These are phyloP conservation scores for Verbascum thapsus DNA, from an alignment of 257 asterid species.

Conservation along the genomic window DNA sequence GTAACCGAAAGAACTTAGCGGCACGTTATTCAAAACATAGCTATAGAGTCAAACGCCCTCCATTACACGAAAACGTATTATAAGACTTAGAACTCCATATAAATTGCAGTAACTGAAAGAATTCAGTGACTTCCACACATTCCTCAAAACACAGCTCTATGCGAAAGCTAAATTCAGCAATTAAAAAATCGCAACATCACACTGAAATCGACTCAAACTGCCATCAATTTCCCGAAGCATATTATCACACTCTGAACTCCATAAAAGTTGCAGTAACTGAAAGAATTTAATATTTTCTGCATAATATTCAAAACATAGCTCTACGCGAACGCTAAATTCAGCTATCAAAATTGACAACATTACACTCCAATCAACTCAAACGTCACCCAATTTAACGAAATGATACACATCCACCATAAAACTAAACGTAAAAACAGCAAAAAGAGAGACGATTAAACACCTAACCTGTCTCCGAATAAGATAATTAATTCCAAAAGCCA, in stretches of 20 bases:
- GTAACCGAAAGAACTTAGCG: neutral
- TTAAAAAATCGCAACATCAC: neutral
- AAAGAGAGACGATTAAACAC: neutral
- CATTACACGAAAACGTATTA: slow-evolving; percentile 1
- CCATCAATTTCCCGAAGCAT: no score
- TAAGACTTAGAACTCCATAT: slow-evolving; percentile 1
- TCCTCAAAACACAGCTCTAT: slow-evolving; percentile 2
- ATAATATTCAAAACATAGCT: slow-evolving; percentile 8
- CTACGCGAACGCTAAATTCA: slow-evolving; percentile 4
- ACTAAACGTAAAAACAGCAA: no score
- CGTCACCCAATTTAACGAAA: slow-evolving; percentile 20
- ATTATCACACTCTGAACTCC: neutral
- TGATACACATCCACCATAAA: no score
- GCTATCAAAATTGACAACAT: neutral
- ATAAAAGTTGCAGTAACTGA: neutral
- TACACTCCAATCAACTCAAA: neutral
- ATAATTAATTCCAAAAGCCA: slow-evolving; percentile 80
- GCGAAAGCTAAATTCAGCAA: slow-evolving; percentile 12
- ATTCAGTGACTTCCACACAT: slow-evolving; percentile 2
- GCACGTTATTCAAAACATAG: slow-evolving; percentile 13
- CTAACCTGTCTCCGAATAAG: slow-evolving; percentile 78
- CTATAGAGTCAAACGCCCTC: slow-evolving; percentile 10
- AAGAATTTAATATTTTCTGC: slow-evolving; percentile 1
- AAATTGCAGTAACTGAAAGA: neutral
- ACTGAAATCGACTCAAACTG: no score